Percentiles rank a stretch among this genome's conserved stretches.
Evolutionary conservation across 352 stramenopile genomes (phyloP).

Genomic region (Peronospora belbahrii): DNA sequence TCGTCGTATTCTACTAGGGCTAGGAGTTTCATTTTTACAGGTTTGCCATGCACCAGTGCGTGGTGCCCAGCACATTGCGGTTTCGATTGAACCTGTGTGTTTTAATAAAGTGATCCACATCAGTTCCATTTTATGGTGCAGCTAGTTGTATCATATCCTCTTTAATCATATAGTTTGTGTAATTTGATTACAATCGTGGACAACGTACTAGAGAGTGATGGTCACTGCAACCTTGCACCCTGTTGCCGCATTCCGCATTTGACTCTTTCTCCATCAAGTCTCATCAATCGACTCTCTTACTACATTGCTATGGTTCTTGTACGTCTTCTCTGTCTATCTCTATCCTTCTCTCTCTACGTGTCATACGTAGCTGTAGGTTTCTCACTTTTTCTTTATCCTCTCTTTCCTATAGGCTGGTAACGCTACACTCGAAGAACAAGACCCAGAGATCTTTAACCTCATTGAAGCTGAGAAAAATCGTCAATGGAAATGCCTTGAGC

Average conservation of each 20-base stretch:
- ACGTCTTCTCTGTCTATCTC: slow-evolving; percentile 13
- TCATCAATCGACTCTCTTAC: background rate
- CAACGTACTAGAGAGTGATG: slow-evolving; percentile 20
- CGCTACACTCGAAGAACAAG: slow-evolving; percentile 87
- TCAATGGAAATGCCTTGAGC: slow-evolving; percentile 96
- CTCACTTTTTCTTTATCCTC: background rate
- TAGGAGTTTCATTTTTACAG: slow-evolving; percentile 10
- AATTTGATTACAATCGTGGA: slow-evolving; percentile 7
- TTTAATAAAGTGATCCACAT: slow-evolving; percentile 8
- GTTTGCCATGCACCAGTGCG: slow-evolving; percentile 21
- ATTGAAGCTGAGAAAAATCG: slow-evolving; percentile 98
- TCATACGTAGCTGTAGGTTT: too few species aligned
- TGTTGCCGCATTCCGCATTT: slow-evolving; percentile 29
- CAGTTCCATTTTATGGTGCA: background rate
- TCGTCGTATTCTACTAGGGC: background rate
- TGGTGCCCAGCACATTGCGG: slow-evolving; percentile 26
- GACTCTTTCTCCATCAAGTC: slow-evolving; percentile 12
- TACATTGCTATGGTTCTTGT: slow-evolving; percentile 45
- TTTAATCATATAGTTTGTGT: slow-evolving; percentile 5
- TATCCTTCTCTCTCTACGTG: background rate
- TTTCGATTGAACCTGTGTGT: slow-evolving; percentile 8
- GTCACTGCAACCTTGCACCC: slow-evolving; percentile 1
- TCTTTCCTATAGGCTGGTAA: slow-evolving; percentile 41
- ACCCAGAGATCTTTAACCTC: slow-evolving; percentile 97
- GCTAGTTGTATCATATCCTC: background rate